phyloP scores from a whole-genome alignment of 306 rosid genomes.

The Senna tora region DNA sequence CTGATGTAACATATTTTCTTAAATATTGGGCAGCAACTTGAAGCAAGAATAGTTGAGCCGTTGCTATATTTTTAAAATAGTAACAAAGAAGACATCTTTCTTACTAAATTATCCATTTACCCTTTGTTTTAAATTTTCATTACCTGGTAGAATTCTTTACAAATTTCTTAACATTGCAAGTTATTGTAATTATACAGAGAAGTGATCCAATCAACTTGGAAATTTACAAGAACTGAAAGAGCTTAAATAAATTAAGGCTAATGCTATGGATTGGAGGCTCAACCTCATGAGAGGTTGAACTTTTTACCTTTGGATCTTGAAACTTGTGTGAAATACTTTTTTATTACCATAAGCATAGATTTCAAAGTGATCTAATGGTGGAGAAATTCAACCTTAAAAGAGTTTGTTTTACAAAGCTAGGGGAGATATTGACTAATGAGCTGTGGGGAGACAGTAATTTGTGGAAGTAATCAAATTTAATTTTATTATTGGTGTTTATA shows the following conservation, averaged over 20 bases:
- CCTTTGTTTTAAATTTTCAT: conserved; percentile 24
- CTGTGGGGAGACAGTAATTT: conserved; percentile 8
- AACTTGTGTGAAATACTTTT: no score
- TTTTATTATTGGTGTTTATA: conserved; percentile 18
- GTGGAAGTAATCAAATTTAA: conserved; percentile 17
- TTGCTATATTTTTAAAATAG: conserved; percentile 8
- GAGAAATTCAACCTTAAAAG: no score
- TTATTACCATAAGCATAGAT: no score
- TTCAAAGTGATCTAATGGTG: no score
- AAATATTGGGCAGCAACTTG: not conserved
- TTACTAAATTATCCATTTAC: not conserved
- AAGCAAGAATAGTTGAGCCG: not conserved
- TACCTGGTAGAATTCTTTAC: conserved; percentile 26
- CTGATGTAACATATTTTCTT: not conserved
- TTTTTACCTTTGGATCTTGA: no score
- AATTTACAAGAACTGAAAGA: not conserved
- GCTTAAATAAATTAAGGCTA: no score
- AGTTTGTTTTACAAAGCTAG: no score
- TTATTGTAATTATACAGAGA: not conserved
- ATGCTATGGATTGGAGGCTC: no score
- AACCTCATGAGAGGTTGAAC: no score
- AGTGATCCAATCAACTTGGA: conserved; percentile 7
- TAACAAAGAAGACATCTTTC: conserved; percentile 16
- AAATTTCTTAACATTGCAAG: not conserved
- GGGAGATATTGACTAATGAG: not conserved